Percentiles rank a stretch among this genome's conserved stretches.
Conservation (phyloP, 176 grass and related monocot genomes). For the Oryza meyeriana region DNA sequence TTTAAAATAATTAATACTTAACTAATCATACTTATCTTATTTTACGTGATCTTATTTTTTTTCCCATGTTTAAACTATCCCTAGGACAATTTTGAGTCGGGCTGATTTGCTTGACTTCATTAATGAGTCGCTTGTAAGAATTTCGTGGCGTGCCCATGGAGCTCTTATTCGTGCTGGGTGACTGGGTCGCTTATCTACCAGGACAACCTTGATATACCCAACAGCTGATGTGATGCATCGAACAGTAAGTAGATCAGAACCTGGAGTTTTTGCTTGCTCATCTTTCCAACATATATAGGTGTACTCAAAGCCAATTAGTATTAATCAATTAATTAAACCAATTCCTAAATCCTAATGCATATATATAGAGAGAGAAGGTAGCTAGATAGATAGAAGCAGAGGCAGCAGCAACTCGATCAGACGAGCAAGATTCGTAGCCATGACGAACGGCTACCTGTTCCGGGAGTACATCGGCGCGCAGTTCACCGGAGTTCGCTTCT, state of each 20-base stretch:
- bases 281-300: background rate
- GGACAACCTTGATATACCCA: background rate
- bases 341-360: background rate
- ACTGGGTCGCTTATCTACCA: background rate
- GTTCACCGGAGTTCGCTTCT: conserved; percentile 32
- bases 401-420: background rate
- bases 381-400: background rate
- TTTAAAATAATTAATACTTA: too few relatives aligned
- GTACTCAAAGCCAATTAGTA: background rate
- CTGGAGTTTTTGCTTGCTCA: background rate
- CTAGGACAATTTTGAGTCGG: background rate
- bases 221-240: background rate
- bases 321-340: background rate
- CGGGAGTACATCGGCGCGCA: conserved; percentile 67
- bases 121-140: background rate
- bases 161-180: too few relatives aligned
- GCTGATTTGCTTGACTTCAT: background rate
- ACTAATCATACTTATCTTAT: too few relatives aligned
- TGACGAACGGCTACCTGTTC: conserved; percentile 62
- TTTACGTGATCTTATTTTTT: too few relatives aligned
- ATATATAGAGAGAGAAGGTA: background rate
- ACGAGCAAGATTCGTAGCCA: background rate
- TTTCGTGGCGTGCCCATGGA: background rate
- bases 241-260: background rate
- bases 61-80: background rate